Evolutionary conservation across 371 early-diverging fungal species (phyloP), one percentile per base, ranked within the genome.

Genomic region (Mucor ambiguus): DNA sequence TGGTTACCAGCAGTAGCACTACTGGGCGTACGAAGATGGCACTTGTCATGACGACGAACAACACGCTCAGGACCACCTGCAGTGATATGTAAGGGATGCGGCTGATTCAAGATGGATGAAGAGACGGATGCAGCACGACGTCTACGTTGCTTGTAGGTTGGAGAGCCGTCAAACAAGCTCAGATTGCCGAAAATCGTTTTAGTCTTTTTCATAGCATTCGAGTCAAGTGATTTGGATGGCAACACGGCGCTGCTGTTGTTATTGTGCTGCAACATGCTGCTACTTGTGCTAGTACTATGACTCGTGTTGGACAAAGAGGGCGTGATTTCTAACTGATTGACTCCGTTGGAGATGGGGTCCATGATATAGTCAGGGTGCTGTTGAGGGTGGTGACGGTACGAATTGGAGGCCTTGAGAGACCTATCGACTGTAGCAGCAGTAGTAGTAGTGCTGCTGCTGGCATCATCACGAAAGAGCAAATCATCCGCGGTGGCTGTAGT

Each of bases 91-190:
- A 30, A 49, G 30, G 61, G 55, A 18, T 67, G 35, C 6, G 61
- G 55, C 20, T 65, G 35, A 38, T 49, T 57, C 43, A 62, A 63
- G 63, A 58, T 69, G 7, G 70, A 67, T 11, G 67, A 72, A 29
- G 73, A 74, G 12, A 80, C 77, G 14, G 87, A 86, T 30, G 83
- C 78, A 8, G 87, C 85, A 28, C 88, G 82, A 74, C 95, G 80
- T 55, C 89, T 76, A 33, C 92, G 79, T 67, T 89, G 89, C 67
- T 91, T 91, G 76, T 90, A 90, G 2, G 86, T 87, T 9, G 90
- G 89, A 4, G 90, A 86, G 3, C 89, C 89, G 46, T 89, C 92
- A 75, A 91, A 87, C 18, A 91, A 77, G 5, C 85, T 80, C 49
- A 89, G 76, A 43, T 84, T 77, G 32, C 88, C 88, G 77, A 87